phyloP scores from a whole-genome alignment of 495 filamentous ascomycete genomes.

The Penicillium bovifimosum region DNA sequence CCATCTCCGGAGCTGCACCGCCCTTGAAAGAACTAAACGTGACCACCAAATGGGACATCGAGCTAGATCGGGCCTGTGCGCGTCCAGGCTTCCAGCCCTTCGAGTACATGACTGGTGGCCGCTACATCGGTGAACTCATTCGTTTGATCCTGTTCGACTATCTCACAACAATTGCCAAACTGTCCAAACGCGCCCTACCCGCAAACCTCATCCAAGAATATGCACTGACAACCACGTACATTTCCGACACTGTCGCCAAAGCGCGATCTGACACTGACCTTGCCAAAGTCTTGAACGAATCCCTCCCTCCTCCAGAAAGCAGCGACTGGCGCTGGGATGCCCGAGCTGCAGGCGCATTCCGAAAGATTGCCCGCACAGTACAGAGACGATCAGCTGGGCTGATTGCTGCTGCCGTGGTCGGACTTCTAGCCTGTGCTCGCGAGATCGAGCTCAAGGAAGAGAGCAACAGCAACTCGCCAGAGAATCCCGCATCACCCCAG shows the following conservation, averaged over 20 bases:
- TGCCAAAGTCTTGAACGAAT: constrained; percentile 44
- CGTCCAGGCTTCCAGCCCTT: constrained; percentile 78
- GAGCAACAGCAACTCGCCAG: constrained; percentile 35
- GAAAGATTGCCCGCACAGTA: constrained; percentile 56
- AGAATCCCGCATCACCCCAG: constrained; percentile 27
- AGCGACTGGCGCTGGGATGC: constrained; percentile 55
- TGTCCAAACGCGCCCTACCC: constrained; percentile 46
- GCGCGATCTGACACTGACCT: constrained; percentile 42
- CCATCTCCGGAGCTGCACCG: constrained; percentile 65
- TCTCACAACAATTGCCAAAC: constrained; percentile 39
- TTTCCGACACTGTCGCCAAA: constrained; percentile 57
- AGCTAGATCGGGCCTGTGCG: constrained; percentile 60
- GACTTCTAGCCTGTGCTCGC: constrained; percentile 58
- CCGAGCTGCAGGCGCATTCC: constrained; percentile 49
- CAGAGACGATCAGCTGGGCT: constrained; percentile 66
- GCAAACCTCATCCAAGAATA: constrained; percentile 52
- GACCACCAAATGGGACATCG: constrained; percentile 65
- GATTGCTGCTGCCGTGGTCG: constrained; percentile 64
- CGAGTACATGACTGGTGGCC: constrained; percentile 81
- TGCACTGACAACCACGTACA: constrained; percentile 62
- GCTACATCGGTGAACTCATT: constrained; percentile 80
- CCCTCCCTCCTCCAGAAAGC: constrained; percentile 46
- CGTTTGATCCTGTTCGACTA: constrained; percentile 67
- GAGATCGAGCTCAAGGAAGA: constrained; percentile 54
- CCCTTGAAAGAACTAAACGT: constrained; percentile 59